Conservation (phyloP, 1,139 yeast genomes). For the Sugiyamaella grinbergsii region DNA sequence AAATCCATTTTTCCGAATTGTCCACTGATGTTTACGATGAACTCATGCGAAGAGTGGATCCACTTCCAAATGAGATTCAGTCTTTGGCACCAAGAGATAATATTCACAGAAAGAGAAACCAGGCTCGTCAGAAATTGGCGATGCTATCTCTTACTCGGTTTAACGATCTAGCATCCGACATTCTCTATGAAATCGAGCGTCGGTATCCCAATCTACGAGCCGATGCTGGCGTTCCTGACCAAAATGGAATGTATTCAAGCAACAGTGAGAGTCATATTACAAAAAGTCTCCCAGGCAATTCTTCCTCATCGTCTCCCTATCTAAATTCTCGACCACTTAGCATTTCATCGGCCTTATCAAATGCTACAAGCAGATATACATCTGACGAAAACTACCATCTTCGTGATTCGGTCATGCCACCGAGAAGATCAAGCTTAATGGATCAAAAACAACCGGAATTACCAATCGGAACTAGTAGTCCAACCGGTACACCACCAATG, state of each 20-base stretch:
- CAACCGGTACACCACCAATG: conserved; percentile 4
- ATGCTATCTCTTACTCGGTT: conserved; percentile 80
- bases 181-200: conserved; percentile 81
- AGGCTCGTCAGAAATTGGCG: conserved; percentile 90
- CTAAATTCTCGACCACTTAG: conserved; percentile 8
- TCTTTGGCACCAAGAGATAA: conserved; percentile 36
- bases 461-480: conserved; percentile 4
- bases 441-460: conserved; percentile 7
- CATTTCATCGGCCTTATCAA: conserved; percentile 15
- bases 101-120: conserved; percentile 92
- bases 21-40: conserved; percentile 95
- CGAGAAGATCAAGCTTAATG: conserved; percentile 13
- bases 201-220: conserved; percentile 43
- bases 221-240: neutral
- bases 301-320: neutral
- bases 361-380: conserved; percentile 23
- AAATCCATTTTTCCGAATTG: conserved; percentile 85
- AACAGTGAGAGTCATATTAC: neutral
- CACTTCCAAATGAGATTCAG: conserved; percentile 27
- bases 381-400: conserved; percentile 22
- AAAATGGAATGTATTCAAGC: neutral
- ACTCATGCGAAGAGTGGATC: conserved; percentile 66
- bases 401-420: conserved; percentile 23
- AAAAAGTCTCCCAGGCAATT: neutral
- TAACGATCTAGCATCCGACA: conserved; percentile 88